These are phyloP conservation scores for Kluyveromyces dobzhanskii DNA, from an alignment of 805 yeast genomes.

Conservation along the genomic window DNA sequence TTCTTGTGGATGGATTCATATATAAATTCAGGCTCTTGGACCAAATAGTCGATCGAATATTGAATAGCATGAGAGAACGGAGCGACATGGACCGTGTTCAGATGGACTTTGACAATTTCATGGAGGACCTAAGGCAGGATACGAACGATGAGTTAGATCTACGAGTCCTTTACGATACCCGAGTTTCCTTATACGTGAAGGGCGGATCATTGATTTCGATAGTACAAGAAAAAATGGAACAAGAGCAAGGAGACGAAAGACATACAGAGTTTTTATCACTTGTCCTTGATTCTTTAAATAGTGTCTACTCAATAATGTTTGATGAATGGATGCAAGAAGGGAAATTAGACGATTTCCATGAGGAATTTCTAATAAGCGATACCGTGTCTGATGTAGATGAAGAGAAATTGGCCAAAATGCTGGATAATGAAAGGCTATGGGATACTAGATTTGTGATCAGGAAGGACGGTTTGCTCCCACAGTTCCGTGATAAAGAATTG, in stretches of 20 bases:
- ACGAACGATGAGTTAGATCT: constrained; percentile 29
- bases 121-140: constrained; percentile 31
- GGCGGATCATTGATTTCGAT: constrained; percentile 70
- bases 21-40: constrained; percentile 42
- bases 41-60: constrained; percentile 47
- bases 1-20: constrained; percentile 31
- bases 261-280: constrained; percentile 38
- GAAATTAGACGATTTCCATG: constrained; percentile 62
- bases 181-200: constrained; percentile 48
- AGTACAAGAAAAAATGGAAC: constrained; percentile 48
- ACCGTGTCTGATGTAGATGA: constrained; percentile 14
- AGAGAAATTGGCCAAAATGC: constrained; percentile 1
- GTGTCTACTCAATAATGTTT: constrained; percentile 56
- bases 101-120: constrained; percentile 35
- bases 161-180: constrained; percentile 38
- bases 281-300: constrained; percentile 52
- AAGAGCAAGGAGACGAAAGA: constrained; percentile 60
- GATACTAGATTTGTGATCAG: constrained; percentile 65
- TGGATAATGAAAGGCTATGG: constrained; percentile 50
- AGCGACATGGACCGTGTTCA: constrained; percentile 27
- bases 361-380: constrained; percentile 69
- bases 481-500: constrained; percentile 43
- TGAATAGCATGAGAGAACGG: constrained; percentile 35
- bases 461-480: constrained; percentile 65
- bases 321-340: constrained; percentile 79